Evolutionary conservation across 768 basidiomycete genomes (phyloP), one percentile per base, ranked within the genome.

Genomic region (Leccinum subgranulosum): DNA sequence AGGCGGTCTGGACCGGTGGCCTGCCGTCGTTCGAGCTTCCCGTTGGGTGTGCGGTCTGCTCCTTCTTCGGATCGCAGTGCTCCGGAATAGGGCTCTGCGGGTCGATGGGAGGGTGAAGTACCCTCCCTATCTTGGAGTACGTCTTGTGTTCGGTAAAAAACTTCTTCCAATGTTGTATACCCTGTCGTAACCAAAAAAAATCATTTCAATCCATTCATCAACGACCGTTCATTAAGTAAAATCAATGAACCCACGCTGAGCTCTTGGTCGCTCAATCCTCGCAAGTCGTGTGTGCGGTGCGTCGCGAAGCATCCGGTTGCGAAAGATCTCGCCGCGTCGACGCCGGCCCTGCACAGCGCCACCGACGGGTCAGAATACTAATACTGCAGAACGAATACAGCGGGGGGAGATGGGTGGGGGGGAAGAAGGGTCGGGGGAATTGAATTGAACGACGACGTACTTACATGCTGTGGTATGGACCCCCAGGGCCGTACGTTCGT

Each of bases 241-340:
- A 54, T 49, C n/a, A 43, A 56, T 51, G 25, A 53, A 75, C 84
- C 65, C 70, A 90, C 95, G 69, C 78, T 72, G 60, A 88, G 70
- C 74, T 98, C 92, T 58, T 76, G 72, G 52, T 87, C 84, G 34
- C 78, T 79, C 63, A 98, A 73, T 15, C 89, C 96, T 60, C 95
- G 86, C 59, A 88, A 77, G 75, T 98, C 95, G 75, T 97, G 89
- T 39, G 94, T 98, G 47, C 85, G 83, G 74, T 98, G 95, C 4
- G 84, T 84, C 64, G 85, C 81, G 78, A 98, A 97, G 71, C 95
- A 98, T 10, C 94, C 94, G 3, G 95, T 98, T 47, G 83, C 92
- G 72, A 93, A 98, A 0, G 94, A 89, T 63, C 95, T 79, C 27
- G 92, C 90, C n/a, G 92, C 93, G 72, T 98, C 94, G 53, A 81